These are phyloP conservation scores for Plasmopara muralis DNA, from an alignment of 352 stramenopile genomes.

Conservation along the genomic window DNA sequence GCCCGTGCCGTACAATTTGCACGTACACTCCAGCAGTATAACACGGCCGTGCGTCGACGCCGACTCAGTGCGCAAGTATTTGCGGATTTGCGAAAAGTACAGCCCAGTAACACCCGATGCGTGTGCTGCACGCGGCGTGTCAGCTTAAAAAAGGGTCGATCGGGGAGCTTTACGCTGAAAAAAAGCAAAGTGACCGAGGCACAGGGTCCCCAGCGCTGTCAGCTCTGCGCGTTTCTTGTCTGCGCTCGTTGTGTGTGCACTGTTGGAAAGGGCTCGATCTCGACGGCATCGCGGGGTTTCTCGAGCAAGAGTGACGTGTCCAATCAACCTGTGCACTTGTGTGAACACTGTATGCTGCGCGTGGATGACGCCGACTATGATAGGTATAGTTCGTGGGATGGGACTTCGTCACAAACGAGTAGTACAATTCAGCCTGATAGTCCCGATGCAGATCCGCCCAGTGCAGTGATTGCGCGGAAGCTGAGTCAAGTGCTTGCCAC, in stretches of 20 bases:
- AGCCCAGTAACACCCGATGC: conserved; percentile 23
- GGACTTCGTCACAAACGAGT: conserved; percentile 16
- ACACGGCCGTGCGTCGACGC: conserved; percentile 23
- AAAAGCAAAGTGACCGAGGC: conserved; percentile 8
- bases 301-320: conserved; percentile 16
- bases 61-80: conserved; percentile 35
- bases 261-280: conserved; percentile 17
- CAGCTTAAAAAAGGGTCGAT: conserved; percentile 17
- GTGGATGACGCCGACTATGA: conserved; percentile 53
- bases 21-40: conserved; percentile 15
- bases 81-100: conserved; percentile 22
- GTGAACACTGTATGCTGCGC: conserved; percentile 42
- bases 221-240: conserved; percentile 54
- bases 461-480: conserved; percentile 26
- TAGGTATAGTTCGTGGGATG: conserved; percentile 22
- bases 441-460: conserved; percentile 15
- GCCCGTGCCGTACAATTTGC: conserved; percentile 17
- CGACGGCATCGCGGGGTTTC: conserved; percentile 3
- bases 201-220: conserved; percentile 38
- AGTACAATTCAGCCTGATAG: conserved; percentile 21
- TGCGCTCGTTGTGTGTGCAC: conserved; percentile 44
- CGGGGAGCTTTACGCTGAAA: conserved; percentile 11
- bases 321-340: conserved; percentile 38
- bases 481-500: conserved; percentile 37
- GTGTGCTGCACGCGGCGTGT: conserved; percentile 31